Evolutionary conservation across 2,329 filamentous ascomycete species (phyloP).

Genomic region (Fusarium sp.): DNA sequence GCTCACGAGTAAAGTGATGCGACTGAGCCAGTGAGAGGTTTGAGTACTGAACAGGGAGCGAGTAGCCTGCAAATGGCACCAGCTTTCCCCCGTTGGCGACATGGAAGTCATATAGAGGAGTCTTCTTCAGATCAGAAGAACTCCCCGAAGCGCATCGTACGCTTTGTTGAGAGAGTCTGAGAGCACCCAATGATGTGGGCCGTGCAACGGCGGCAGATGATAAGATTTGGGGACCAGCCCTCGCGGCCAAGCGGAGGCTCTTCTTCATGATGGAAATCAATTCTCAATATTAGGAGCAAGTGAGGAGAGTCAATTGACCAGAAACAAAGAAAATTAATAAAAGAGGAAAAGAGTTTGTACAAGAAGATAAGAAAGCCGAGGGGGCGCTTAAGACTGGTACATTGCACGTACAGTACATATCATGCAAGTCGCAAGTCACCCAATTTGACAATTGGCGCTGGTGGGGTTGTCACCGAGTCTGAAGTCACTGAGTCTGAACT

Average conservation of each 20-base stretch:
- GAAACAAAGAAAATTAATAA: slow-evolving; percentile 4
- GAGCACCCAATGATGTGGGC: slow-evolving; percentile 33
- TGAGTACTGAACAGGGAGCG: slow-evolving; percentile 91
- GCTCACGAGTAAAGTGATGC: slow-evolving; percentile 87
- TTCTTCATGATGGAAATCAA: slow-evolving; percentile 46
- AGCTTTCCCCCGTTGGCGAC: slow-evolving; percentile 85
- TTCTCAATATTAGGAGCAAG: slow-evolving; percentile 24
- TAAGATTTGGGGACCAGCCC: slow-evolving; percentile 45
- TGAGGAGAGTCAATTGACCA: slow-evolving; percentile 30
- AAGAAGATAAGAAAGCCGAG: slow-evolving; percentile 17
- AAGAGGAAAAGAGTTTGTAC: slow-evolving; percentile 3
- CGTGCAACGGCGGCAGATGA: slow-evolving; percentile 26
- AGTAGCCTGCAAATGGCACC: slow-evolving; percentile 93
- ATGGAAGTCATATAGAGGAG: slow-evolving; percentile 82
- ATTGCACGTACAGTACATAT: slow-evolving; percentile 6
- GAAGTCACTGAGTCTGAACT: slow-evolving; percentile 6
- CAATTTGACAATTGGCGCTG: slow-evolving; percentile 16
- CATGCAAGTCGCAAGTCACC: slow-evolving; percentile 24
- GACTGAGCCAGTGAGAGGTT: slow-evolving; percentile 81
- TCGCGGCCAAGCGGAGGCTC: slow-evolving; percentile 44
- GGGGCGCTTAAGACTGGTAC: slow-evolving; percentile 16
- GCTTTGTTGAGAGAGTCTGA: slow-evolving; percentile 34
- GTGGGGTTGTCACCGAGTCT: slow-evolving; percentile 31
- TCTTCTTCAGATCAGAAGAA: slow-evolving; percentile 62
- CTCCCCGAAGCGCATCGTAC: slow-evolving; percentile 43